A percentile compares a stretch with the other conserved stretches of the same genome.
These are phyloP conservation scores for Aschersonia sp. DNA, from an alignment of 2,329 filamentous ascomycete genomes.

Conservation along the genomic window DNA sequence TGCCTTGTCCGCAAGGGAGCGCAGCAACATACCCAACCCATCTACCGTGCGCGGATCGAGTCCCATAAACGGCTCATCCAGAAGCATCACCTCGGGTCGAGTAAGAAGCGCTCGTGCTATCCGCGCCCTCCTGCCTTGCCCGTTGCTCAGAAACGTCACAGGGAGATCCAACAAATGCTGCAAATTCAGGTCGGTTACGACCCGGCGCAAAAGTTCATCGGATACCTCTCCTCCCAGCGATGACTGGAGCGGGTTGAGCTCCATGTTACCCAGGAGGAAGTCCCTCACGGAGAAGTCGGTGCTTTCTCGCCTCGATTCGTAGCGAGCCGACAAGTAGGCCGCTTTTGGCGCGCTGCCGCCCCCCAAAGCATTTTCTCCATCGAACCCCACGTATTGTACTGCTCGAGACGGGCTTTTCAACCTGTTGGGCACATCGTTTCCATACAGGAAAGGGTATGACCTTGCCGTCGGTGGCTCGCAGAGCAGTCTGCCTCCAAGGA, in stretches of 20 bases:
- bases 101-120: conserved; percentile 77
- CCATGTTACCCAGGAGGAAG: conserved; percentile 69
- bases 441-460: conserved; percentile 64
- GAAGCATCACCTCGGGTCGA: conserved; percentile 64
- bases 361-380: conserved; percentile 49
- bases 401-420: conserved; percentile 49
- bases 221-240: conserved; percentile 29
- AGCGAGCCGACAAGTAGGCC: conserved; percentile 77
- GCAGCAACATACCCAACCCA: conserved; percentile 56
- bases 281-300: conserved; percentile 77
- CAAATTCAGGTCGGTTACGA: conserved; percentile 58
- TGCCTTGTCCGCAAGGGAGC: conserved; percentile 49
- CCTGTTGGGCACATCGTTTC: conserved; percentile 38
- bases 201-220: conserved; percentile 36
- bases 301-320: conserved; percentile 74
- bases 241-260: conserved; percentile 55
- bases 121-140: conserved; percentile 73
- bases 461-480: conserved; percentile 63
- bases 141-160: conserved; percentile 83
- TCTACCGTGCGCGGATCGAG: conserved; percentile 72
- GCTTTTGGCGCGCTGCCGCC: conserved; percentile 46
- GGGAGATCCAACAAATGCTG: conserved; percentile 60
- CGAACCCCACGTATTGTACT: conserved; percentile 85
- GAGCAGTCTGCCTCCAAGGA: conserved; percentile 62
- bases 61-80: conserved; percentile 95